Base-by-base conservation (phyloP, 345 rosid species). In the Firmiana major region DNA sequence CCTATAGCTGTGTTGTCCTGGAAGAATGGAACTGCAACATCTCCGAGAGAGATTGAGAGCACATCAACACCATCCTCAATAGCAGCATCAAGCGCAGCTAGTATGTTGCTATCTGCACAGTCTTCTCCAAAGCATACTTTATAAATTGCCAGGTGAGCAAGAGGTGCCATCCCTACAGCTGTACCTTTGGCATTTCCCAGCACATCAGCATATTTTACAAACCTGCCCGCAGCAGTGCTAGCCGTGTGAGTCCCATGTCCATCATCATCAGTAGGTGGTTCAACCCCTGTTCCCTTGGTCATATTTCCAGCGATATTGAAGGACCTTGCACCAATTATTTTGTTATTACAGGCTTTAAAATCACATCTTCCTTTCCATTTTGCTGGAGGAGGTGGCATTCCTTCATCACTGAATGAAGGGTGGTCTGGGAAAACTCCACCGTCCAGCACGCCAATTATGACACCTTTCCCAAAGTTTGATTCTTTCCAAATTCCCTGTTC, bases 171-270 rank as follows among this genome's bases (percentile, higher is more conserved):
- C 57, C 92, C 94, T 4, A 75, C 87, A 7, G 94, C 90, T 7
- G 87, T 86, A 13, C 92, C 91, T 2, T 26, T 57, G 38, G 89
- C 92, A 54, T 85, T 82, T 12, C 89, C 84, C 6, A 68, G 79
- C 9, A 74, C 84, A 63, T 85, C 75, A 5, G 90, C 90, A 13
- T 75, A 12, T n/a, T 66, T 59, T 55, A 86, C 92, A 28, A 79
- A 79, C 45, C 64, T 40, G 0, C 91, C 94, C 15, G 86, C 89
- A 7, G 90, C 90, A 1, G 91, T 89, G 62, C 90, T 78, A 55
- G 91, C 84, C 9, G 87, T 88, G 77, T 89, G 91, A 3, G 90
- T 90, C 22, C 92, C 88, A 48, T 90, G 94, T 5, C 91, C 90
- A 40, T 87, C 90, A 5, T 84, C 80, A 73, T 86, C 92, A 51